Evolutionary conservation across 164 flowering plant genomes (phyloP).

Genomic region (Taxillus chinensis): DNA sequence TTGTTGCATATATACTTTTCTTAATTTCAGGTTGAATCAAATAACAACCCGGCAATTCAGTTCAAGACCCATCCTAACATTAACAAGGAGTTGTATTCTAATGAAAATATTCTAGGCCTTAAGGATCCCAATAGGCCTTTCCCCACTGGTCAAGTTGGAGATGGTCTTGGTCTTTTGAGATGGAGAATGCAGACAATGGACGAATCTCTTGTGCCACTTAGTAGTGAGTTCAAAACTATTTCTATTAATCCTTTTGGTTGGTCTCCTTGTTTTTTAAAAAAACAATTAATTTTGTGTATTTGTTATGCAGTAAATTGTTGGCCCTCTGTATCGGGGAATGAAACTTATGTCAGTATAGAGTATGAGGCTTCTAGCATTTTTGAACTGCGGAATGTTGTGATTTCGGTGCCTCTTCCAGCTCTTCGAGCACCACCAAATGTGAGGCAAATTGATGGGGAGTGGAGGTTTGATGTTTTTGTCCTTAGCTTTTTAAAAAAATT

Average conservation of each 20-base stretch:
- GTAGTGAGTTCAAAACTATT: conserved; percentile 41
- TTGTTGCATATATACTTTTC: background rate
- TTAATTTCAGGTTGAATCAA: conserved; percentile 65
- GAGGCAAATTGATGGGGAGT: conserved; percentile 93
- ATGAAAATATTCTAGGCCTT: conserved; percentile 77
- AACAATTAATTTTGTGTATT: background rate
- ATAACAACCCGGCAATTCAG: conserved; percentile 55
- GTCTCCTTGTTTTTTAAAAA: background rate
- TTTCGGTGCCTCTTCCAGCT: conserved; percentile 93
- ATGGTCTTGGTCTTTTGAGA: conserved; percentile 83
- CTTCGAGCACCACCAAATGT: conserved; percentile 85
- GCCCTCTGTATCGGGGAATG: conserved; percentile 97
- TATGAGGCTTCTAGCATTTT: conserved; percentile 83
- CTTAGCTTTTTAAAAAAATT: background rate
- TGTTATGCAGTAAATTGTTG: conserved; percentile 83
- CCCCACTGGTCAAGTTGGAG: conserved; percentile 70
- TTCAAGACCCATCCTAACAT: conserved; percentile 97
- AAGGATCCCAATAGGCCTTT: conserved; percentile 91
- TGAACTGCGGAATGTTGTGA: conserved; percentile 85
- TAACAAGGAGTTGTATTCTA: conserved; percentile 81
- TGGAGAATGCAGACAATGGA: conserved; percentile 97
- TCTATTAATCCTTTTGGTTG: background rate
- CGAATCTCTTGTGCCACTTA: conserved; percentile 80
- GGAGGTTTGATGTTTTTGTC: conserved; percentile 48
- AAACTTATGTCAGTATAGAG: conserved; percentile 93